These are phyloP conservation scores for Smittium mucronatum DNA, from an alignment of 371 early-diverging fungal genomes.

Conservation along the genomic window DNA sequence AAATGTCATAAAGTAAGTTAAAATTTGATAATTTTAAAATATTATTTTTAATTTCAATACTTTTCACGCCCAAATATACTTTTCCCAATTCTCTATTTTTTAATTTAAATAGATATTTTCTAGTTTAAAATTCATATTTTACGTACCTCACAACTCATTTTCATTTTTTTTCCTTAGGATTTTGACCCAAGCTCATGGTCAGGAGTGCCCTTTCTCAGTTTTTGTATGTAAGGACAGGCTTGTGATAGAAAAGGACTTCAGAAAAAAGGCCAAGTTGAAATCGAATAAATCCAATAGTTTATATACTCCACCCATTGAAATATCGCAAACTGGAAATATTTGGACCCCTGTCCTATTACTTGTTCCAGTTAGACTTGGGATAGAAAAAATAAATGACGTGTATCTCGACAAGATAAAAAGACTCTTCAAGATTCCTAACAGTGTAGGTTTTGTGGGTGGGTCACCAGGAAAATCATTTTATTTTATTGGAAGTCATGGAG, in stretches of 20 bases:
- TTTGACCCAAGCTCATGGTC: conserved; percentile 23
- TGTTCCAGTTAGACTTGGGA: conserved; percentile 75
- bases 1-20: conserved; percentile 21
- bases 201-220: conserved; percentile 26
- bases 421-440: conserved; percentile 60
- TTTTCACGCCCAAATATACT: too few relatives aligned
- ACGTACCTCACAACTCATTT: neutral
- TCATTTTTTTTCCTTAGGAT: conserved; percentile 11
- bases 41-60: neutral
- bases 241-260: conserved; percentile 27
- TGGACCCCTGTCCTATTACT: conserved; percentile 62
- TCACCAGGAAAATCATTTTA: conserved; percentile 85
- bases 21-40: neutral
- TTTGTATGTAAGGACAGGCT: conserved; percentile 32
- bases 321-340: neutral
- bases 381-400: conserved; percentile 69
- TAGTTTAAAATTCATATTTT: neutral
- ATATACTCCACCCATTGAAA: neutral
- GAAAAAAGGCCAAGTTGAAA: conserved; percentile 18
- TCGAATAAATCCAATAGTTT: neutral
- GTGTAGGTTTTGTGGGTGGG: conserved; percentile 87
- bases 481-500: conserved; percentile 75
- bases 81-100: too few relatives aligned
- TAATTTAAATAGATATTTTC: too few relatives aligned
- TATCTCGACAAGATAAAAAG: conserved; percentile 64